These are phyloP conservation scores for Achaetomium macrosporum DNA, from an alignment of 2,329 filamentous ascomycete species.

Conservation along the genomic window DNA sequence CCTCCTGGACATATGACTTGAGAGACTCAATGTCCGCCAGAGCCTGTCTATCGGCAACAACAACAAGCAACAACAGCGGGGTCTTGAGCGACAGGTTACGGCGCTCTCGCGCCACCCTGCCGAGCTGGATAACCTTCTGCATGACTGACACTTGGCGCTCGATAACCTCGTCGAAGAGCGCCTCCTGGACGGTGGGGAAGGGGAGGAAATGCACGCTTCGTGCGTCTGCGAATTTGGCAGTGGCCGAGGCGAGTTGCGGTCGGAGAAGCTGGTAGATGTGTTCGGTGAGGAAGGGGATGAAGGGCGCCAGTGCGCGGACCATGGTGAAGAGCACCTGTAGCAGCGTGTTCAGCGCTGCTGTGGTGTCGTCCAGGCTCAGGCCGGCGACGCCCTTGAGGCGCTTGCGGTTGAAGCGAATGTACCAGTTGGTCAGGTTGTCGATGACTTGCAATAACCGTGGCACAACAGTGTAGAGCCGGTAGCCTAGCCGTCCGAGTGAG, in stretches of 20 bases:
- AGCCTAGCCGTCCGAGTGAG: slow-evolving; percentile 37
- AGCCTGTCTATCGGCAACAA: slow-evolving; percentile 76
- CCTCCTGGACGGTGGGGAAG: slow-evolving; percentile 81
- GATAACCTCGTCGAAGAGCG: slow-evolving; percentile 78
- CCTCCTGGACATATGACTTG: not conserved
- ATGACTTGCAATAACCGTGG: slow-evolving; percentile 79
- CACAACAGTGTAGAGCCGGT: slow-evolving; percentile 84
- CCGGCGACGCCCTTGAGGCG: slow-evolving; percentile 86
- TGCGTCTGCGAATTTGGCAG: slow-evolving; percentile 56
- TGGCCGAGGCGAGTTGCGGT: slow-evolving; percentile 62
- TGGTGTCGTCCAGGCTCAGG: slow-evolving; percentile 57
- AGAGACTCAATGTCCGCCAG: slow-evolving; percentile 80
- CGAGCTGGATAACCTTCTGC: slow-evolving; percentile 92
- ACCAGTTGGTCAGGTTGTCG: slow-evolving; percentile 97
- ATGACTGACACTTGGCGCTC: slow-evolving; percentile 83
- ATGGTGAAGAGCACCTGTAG: slow-evolving; percentile 91
- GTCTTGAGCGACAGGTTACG: slow-evolving; percentile 88
- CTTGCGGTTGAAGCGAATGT: slow-evolving; percentile 89
- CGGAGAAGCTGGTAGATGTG: slow-evolving; percentile 78
- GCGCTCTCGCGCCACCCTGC: slow-evolving; percentile 77
- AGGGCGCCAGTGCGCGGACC: slow-evolving; percentile 80
- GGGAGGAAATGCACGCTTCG: slow-evolving; percentile 87
- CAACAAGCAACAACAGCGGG: slow-evolving; percentile 50
- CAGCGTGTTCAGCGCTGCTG: slow-evolving; percentile 84
- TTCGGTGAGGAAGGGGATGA: slow-evolving; percentile 92